These are phyloP conservation scores for Zarea fungicola DNA, from an alignment of 2,329 filamentous ascomycete species.

Conservation along the genomic window DNA sequence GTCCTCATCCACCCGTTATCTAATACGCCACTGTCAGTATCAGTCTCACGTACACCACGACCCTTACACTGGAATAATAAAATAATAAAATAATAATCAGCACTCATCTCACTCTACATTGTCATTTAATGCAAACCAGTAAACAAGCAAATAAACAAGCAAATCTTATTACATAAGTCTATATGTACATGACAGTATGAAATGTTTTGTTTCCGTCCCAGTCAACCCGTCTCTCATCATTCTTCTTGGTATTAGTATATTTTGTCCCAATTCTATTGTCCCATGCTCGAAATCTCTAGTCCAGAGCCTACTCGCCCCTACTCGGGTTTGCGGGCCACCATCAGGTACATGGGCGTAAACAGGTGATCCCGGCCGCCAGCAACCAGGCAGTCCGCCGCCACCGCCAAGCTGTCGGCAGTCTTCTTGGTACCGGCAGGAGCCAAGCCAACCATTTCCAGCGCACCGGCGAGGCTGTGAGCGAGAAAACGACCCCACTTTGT, in stretches of 20 bases:
- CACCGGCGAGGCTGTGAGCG: constrained; percentile 67
- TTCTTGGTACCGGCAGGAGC: constrained; percentile 77
- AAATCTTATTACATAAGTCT: constrained; percentile 11
- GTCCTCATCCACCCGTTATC: too few species aligned
- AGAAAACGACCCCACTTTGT: constrained; percentile 68
- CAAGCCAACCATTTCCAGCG: constrained; percentile 64
- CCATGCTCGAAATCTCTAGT: background rate
- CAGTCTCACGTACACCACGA: too few species aligned
- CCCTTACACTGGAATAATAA: too few species aligned
- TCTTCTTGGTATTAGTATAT: background rate
- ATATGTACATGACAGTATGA: constrained; percentile 13
- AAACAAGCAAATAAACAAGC: background rate
- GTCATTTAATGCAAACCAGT: background rate
- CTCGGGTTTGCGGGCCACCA: constrained; percentile 78
- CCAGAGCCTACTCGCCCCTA: background rate
- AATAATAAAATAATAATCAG: too few species aligned
- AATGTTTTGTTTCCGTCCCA: background rate
- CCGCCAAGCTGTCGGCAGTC: constrained; percentile 75
- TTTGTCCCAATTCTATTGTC: background rate
- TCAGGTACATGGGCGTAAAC: constrained; percentile 94
- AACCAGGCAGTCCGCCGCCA: constrained; percentile 74
- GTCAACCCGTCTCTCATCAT: background rate
- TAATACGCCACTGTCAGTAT: too few species aligned
- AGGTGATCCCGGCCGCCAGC: constrained; percentile 77
- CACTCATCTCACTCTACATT: too few species aligned